Base-by-base conservation (phyloP, 2,329 filamentous ascomycete genomes). In the Talaromyces piceae region DNA sequence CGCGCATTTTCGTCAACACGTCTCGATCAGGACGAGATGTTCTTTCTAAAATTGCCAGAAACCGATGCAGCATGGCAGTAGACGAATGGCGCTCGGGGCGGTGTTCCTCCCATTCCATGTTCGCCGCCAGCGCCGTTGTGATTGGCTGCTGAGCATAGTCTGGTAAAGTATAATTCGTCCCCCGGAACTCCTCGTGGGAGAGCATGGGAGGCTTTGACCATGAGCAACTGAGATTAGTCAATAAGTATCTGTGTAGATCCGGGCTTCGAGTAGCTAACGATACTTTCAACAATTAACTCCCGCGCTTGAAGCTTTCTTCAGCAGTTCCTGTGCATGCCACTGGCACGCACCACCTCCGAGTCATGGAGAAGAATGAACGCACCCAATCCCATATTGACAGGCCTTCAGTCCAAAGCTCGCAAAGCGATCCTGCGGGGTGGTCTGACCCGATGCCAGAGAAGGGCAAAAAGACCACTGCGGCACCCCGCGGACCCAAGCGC, bases 401-500 rank as follows among this genome's bases (percentile, higher is more conserved):
- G 12, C 20, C 13, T 12, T 26, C 22, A 45, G 18, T 16, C 30
- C 43, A 30, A 28, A 30, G 33, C 20, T 12, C n/a, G 30, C 11
- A 47, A 41, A 33, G 39, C 50, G 30, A 41, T 31, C 50, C 43
- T 30, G 41, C 31, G n/a, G 16, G 12, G 7, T 20, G n/a, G 33
- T 37, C 33, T 13, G 16, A 8, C 9, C 16, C 16, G 33, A 9
- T 18, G 25, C 20, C 49, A 45, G 45, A 45, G 47, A 52, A 45
- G 33, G 44, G 49, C 50, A 59, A 52, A 48, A 60, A 57, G 43
- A 59, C 59, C 48, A 49, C 57, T 13, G 51, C 56, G 33, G 39
- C 56, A 18, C 60, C 60, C 41, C 66, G 60, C 54, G 54, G 47
- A 20, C 67, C 75, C 20, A 79, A 81, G 60, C 88, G 84, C 67